A percentile compares a stretch with the other conserved stretches of the same genome.
Conservation (phyloP, 23 red algal species). For the Gracilaria gracilis region DNA sequence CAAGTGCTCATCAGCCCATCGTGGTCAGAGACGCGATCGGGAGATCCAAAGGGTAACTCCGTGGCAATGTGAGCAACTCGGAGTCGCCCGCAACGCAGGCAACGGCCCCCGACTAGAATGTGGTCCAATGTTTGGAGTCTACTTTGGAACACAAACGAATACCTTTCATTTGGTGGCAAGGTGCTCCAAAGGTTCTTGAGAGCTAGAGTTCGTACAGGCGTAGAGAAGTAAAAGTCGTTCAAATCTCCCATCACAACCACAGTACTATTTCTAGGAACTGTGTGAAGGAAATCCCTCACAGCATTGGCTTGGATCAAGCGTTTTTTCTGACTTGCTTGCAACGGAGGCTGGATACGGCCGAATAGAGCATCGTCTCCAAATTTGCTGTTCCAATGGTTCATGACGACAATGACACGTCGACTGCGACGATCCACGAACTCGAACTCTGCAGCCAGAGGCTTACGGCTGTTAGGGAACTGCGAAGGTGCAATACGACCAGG, state of each 20-base stretch:
- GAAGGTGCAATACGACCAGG: neutral
- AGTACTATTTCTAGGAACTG: neutral
- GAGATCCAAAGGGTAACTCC: neutral
- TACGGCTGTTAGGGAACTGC: neutral
- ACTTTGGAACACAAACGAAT: neutral
- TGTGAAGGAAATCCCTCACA: neutral
- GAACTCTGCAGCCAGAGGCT: neutral
- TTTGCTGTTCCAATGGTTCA: neutral
- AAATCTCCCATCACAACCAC: neutral
- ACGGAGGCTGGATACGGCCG: neutral
- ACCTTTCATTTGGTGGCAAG: neutral
- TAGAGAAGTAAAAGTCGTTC: neutral
- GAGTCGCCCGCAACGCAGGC: neutral
- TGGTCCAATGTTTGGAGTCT: neutral
- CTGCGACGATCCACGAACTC: neutral
- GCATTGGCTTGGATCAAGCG: neutral
- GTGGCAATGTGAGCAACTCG: neutral
- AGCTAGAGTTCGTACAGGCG: neutral
- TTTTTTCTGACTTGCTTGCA: neutral
- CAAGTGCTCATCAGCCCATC: neutral
- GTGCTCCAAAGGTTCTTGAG: neutral
- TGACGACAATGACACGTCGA: neutral
- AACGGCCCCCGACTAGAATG: neutral
- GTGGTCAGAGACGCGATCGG: neutral
- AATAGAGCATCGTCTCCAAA: neutral